Evolutionary conservation across 108 stramenopile species (phyloP).

Genomic region (Cylindrotheca closterium): DNA sequence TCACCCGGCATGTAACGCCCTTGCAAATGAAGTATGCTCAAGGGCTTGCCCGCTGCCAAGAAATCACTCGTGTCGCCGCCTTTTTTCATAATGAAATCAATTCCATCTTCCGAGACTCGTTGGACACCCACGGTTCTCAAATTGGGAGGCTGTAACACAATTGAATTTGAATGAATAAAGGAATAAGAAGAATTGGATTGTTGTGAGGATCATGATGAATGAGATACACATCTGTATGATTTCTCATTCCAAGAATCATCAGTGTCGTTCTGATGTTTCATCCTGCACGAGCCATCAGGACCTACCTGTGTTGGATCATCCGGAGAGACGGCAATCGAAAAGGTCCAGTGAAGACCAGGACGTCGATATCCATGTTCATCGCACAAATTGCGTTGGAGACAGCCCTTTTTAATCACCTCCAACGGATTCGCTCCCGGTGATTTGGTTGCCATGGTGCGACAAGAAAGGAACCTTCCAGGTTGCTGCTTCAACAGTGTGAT

Average conservation of each 20-base stretch:
- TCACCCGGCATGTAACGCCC: constrained; percentile 54
- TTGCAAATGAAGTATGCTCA: constrained; percentile 39
- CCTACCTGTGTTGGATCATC: constrained; percentile 17
- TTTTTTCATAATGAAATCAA: constrained; percentile 56
- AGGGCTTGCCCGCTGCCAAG: constrained; percentile 8
- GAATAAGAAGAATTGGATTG: neutral
- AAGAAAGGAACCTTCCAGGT: neutral
- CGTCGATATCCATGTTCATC: constrained; percentile 44
- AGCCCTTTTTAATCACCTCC: constrained; percentile 36
- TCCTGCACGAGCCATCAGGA: constrained; percentile 1
- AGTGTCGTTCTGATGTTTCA: neutral
- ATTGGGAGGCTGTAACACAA: constrained; percentile 37
- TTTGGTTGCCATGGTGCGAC: neutral
- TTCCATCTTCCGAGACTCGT: constrained; percentile 44
- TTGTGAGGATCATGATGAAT: neutral
- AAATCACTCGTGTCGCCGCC: constrained; percentile 16
- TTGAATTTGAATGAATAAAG: neutral
- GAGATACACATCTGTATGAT: too few relatives aligned
- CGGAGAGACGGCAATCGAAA: constrained; percentile 35
- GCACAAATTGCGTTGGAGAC: constrained; percentile 39
- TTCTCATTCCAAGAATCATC: neutral
- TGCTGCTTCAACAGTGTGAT: neutral
- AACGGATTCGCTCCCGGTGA: constrained; percentile 33
- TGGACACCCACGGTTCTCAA: constrained; percentile 52
- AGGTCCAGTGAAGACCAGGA: constrained; percentile 49